These are phyloP conservation scores for Fragosphaeria purpurea DNA, from an alignment of 2,329 filamentous ascomycete genomes.

Conservation along the genomic window DNA sequence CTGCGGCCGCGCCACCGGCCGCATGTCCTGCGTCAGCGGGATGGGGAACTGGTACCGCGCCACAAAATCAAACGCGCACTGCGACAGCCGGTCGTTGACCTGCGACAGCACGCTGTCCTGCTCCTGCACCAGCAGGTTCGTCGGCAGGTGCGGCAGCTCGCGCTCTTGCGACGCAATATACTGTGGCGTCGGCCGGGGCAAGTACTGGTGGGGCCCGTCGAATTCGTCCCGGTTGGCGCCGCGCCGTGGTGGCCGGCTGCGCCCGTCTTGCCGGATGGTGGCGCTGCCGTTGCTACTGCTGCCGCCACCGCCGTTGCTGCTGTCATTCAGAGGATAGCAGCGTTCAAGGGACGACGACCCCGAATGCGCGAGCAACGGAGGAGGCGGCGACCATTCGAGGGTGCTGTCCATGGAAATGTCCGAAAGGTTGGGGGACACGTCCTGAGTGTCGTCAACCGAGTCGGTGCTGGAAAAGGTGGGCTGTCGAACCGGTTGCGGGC, in stretches of 20 bases:
- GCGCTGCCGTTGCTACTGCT: constrained; percentile 32
- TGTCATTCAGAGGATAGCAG: background rate
- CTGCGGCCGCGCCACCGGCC: constrained; percentile 61
- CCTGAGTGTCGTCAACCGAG: constrained; percentile 47
- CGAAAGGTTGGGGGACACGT: constrained; percentile 46
- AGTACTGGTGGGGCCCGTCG: constrained; percentile 74
- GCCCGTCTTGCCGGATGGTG: constrained; percentile 36
- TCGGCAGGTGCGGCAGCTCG: constrained; percentile 71
- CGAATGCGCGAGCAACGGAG: background rate
- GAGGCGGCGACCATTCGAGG: constrained; percentile 27
- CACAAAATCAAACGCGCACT: constrained; percentile 83
- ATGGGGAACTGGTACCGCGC: constrained; percentile 88
- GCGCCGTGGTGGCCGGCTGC: constrained; percentile 50
- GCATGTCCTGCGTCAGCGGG: constrained; percentile 71
- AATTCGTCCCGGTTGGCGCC: constrained; percentile 82
- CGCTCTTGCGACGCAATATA: constrained; percentile 68
- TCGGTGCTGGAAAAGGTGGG: constrained; percentile 46
- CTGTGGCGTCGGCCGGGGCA: constrained; percentile 61
- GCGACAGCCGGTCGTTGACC: constrained; percentile 76
- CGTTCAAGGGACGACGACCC: background rate
- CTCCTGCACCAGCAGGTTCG: constrained; percentile 72
- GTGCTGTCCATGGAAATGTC: constrained; percentile 49
- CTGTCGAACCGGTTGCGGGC: constrained; percentile 17
- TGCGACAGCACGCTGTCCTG: constrained; percentile 71
- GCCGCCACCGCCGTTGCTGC: constrained; percentile 22